A percentile compares a stretch with the other conserved stretches of the same genome.
Conservation (phyloP, 331 rosid species). For the Malus hybrid region DNA sequence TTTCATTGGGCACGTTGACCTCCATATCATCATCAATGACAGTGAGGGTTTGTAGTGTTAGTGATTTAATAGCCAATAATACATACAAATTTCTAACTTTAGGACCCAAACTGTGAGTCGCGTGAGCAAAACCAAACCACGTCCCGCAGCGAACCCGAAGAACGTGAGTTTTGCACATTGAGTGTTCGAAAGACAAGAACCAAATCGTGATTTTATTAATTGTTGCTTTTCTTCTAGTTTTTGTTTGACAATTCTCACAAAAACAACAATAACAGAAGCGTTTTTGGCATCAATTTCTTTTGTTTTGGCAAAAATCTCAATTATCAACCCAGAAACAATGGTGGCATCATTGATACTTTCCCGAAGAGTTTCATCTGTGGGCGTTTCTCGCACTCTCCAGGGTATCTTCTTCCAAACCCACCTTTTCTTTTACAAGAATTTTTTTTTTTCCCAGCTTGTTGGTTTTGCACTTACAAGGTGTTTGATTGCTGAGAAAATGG, state of each 20-base stretch:
- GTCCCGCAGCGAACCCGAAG: neutral
- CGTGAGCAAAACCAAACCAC: neutral
- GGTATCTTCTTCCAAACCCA: conserved; percentile 17
- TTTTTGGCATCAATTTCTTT: neutral
- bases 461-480: no score
- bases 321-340: neutral
- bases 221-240: neutral
- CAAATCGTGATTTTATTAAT: neutral
- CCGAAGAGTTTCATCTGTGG: conserved; percentile 23
- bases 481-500: neutral
- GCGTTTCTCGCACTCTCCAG: conserved; percentile 28
- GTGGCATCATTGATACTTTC: conserved; percentile 42
- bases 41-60: neutral
- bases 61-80: neutral
- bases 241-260: neutral
- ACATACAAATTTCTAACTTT: neutral
- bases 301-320: neutral
- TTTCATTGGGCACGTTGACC: neutral
- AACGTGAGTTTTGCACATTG: neutral
- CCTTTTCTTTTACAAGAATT: neutral
- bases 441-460: no score
- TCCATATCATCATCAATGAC: neutral
- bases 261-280: neutral
- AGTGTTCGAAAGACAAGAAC: neutral
- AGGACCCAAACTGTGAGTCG: neutral